phyloP scores from a whole-genome alignment of 352 stramenopile genomes.

The Pythium plurisporium region DNA sequence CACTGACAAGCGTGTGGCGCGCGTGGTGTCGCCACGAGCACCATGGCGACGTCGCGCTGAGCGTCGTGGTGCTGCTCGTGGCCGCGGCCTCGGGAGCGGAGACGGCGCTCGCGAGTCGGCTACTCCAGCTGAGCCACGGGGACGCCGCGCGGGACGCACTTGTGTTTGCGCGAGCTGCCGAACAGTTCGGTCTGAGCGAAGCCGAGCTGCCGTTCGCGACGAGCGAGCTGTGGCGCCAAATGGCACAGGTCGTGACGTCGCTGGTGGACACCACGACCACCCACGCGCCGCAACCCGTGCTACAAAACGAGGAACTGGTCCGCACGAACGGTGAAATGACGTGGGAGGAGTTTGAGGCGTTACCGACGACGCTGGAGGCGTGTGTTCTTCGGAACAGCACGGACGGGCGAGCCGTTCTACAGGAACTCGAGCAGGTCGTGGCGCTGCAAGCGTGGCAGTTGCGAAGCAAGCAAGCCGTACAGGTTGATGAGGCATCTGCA shows the following conservation, averaged over 20 bases:
- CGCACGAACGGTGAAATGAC: neutral
- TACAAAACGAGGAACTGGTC: neutral
- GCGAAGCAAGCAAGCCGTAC: neutral
- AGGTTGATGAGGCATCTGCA: neutral
- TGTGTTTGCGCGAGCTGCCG: neutral
- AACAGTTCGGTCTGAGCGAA: neutral
- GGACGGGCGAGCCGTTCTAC: neutral
- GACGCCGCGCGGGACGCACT: constrained; percentile 24
- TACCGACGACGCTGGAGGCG: constrained; percentile 1
- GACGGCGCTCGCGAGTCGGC: constrained; percentile 21
- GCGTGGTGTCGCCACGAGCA: neutral
- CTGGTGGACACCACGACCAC: neutral
- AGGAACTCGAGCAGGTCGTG: constrained; percentile 1
- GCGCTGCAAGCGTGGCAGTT: constrained; percentile 5
- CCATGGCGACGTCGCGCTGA: neutral
- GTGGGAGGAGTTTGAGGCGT: constrained; percentile 17
- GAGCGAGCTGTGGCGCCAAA: neutral
- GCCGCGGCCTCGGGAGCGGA: constrained; percentile 28
- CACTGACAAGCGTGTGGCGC: neutral
- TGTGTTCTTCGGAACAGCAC: constrained; percentile 6
- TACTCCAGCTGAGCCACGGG: constrained; percentile 30
- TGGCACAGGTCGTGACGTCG: neutral
- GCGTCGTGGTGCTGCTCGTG: neutral
- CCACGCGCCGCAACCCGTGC: neutral
- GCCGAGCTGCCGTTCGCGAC: neutral